These are phyloP conservation scores for Collybiopsis luxurians DNA, from an alignment of 768 basidiomycete genomes.

Conservation along the genomic window DNA sequence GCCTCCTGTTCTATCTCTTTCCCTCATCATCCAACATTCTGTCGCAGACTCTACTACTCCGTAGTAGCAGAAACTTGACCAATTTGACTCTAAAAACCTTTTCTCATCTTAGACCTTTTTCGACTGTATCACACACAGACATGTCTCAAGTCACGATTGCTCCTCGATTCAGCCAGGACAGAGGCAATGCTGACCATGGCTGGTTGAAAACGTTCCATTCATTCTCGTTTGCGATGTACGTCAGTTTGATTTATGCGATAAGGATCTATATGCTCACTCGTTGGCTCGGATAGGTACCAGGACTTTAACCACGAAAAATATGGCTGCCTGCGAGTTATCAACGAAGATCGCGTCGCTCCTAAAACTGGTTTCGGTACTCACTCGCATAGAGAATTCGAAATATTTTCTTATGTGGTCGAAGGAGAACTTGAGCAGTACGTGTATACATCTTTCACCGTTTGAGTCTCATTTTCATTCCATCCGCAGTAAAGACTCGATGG, in stretches of 20 bases:
- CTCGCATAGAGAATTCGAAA: slow-evolving; percentile 83
- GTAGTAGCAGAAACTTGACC: no score
- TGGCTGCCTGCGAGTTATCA: slow-evolving; percentile 83
- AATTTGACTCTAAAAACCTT: neutral
- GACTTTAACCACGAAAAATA: slow-evolving; percentile 56
- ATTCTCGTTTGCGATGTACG: slow-evolving; percentile 71
- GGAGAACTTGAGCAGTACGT: slow-evolving; percentile 82
- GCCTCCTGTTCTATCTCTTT: neutral
- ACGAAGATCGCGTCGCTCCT: slow-evolving; percentile 85
- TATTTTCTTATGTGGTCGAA: slow-evolving; percentile 82
- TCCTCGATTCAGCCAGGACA: slow-evolving; percentile 56
- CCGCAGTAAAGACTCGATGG: slow-evolving; percentile 84
- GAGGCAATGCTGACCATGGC: slow-evolving; percentile 75
- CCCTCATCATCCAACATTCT: neutral
- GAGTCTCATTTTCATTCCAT: neutral
- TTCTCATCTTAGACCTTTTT: neutral
- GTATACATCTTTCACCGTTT: neutral
- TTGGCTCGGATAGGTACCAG: slow-evolving; percentile 66
- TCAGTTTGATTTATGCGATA: slow-evolving; percentile 7
- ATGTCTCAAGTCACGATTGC: slow-evolving; percentile 23
- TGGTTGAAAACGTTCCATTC: slow-evolving; percentile 91
- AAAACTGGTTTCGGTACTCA: slow-evolving; percentile 84
- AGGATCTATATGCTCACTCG: slow-evolving; percentile 10
- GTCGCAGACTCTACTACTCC: neutral
- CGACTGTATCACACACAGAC: neutral